A percentile compares a stretch with the other conserved stretches of the same genome.
These are phyloP conservation scores for Grosmannia huntii DNA, from an alignment of 2,329 filamentous ascomycete genomes.

Conservation along the genomic window DNA sequence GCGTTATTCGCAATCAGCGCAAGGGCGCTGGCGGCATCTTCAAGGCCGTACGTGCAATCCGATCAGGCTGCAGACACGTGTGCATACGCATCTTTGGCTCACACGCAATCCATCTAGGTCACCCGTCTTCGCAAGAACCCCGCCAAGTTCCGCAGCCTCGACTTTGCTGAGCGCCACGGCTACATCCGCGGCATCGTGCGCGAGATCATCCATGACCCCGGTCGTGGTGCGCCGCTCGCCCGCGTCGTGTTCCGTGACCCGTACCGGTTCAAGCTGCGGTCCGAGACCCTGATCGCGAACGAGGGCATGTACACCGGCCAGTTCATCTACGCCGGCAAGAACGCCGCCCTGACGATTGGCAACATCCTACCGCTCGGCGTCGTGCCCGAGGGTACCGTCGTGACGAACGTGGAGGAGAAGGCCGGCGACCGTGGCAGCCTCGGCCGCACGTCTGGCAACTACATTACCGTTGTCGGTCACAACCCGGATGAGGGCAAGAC, in stretches of 20 bases:
- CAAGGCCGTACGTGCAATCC: slow-evolving; percentile 21
- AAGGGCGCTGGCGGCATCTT: slow-evolving; percentile 48
- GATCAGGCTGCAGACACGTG: not conserved
- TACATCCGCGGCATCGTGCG: slow-evolving; percentile 96
- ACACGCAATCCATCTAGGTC: slow-evolving; percentile 37
- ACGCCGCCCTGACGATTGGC: slow-evolving; percentile 89
- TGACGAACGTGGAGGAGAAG: slow-evolving; percentile 99
- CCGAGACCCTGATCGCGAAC: slow-evolving; percentile 99
- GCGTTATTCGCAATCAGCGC: slow-evolving; percentile 49
- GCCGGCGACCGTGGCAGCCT: slow-evolving; percentile 91
- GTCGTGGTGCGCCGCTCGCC: slow-evolving; percentile 94
- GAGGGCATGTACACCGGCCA: slow-evolving; percentile 99
- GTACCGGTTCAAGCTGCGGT: slow-evolving; percentile 95
- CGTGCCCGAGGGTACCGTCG: slow-evolving; percentile 97
- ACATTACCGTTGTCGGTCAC: slow-evolving; percentile 95
- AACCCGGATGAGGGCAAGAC: slow-evolving; percentile 99
- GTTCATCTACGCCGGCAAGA: slow-evolving; percentile 99
- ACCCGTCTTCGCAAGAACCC: slow-evolving; percentile 90
- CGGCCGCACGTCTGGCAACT: slow-evolving; percentile 97
- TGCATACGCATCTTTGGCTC: not conserved
- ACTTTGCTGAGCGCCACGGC: slow-evolving; percentile 93
- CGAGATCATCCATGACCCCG: slow-evolving; percentile 98
- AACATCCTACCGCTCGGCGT: slow-evolving; percentile 91
- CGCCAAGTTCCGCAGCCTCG: slow-evolving; percentile 88
- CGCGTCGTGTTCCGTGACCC: slow-evolving; percentile 95